phyloP scores from a whole-genome alignment of 768 basidiomycete species.

The Termitomyces sp. region DNA sequence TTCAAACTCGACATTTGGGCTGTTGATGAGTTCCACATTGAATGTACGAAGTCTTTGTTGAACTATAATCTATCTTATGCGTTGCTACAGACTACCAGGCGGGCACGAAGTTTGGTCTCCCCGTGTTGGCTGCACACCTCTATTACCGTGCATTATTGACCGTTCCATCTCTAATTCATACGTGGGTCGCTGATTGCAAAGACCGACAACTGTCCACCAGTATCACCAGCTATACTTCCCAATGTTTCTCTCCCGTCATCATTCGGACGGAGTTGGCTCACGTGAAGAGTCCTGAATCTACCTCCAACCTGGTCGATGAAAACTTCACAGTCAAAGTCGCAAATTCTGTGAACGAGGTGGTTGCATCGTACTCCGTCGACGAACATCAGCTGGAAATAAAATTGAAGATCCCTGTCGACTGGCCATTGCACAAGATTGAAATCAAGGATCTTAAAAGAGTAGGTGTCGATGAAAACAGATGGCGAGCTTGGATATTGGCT shows the following conservation, averaged over 20 bases:
- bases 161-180: conserved; percentile 79
- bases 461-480: conserved; percentile 84
- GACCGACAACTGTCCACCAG: conserved; percentile 82
- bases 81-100: conserved; percentile 51
- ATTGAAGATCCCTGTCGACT: conserved; percentile 82
- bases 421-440: conserved; percentile 85
- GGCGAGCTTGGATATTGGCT: conserved; percentile 91
- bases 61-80: neutral
- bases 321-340: conserved; percentile 78
- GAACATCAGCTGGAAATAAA: conserved; percentile 91
- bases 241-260: conserved; percentile 85
- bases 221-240: conserved; percentile 73
- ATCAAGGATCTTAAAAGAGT: conserved; percentile 80
- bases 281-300: conserved; percentile 49
- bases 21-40: conserved; percentile 77
- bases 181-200: conserved; percentile 83
- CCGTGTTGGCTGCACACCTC: conserved; percentile 76
- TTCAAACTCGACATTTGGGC: conserved; percentile 85
- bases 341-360: conserved; percentile 70
- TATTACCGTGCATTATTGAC: conserved; percentile 84
- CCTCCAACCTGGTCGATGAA: conserved; percentile 64
- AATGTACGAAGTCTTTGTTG: conserved; percentile 39
- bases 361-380: conserved; percentile 81
- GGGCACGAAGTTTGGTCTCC: conserved; percentile 43
- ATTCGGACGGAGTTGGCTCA: conserved; percentile 78